These are phyloP conservation scores for Sarcodon sp. DNA, from an alignment of 768 basidiomycete genomes.

Conservation along the genomic window DNA sequence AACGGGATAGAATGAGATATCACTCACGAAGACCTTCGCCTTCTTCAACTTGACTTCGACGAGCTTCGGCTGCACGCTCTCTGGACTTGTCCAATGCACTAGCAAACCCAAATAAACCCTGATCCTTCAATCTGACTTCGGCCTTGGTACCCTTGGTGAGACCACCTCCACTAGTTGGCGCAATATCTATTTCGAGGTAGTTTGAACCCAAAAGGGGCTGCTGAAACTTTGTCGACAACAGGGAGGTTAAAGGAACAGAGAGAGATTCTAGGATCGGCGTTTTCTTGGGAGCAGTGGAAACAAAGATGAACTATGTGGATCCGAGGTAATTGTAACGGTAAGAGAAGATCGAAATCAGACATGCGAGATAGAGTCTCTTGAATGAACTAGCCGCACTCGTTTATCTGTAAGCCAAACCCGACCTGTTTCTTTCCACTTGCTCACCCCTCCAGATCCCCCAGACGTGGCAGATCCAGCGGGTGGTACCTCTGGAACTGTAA, in stretches of 20 bases:
- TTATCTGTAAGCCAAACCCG: constrained; percentile 57
- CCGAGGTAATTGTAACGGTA: neutral
- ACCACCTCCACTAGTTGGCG: constrained; percentile 55
- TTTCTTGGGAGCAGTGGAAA: constrained; percentile 4
- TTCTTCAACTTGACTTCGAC: constrained; percentile 47
- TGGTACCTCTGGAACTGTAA: constrained; percentile 43
- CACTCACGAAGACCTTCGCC: constrained; percentile 51
- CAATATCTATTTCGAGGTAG: constrained; percentile 52
- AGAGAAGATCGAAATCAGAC: neutral
- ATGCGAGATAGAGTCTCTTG: constrained; percentile 1
- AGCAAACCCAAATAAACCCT: constrained; percentile 63
- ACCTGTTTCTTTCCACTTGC: constrained; percentile 47
- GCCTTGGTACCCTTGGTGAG: constrained; percentile 48
- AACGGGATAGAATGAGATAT: neutral
- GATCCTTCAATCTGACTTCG: constrained; percentile 57
- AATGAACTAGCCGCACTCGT: constrained; percentile 33
- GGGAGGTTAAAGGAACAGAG: constrained; percentile 45
- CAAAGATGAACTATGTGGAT: constrained; percentile 47
- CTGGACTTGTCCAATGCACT: constrained; percentile 64
- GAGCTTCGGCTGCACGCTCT: constrained; percentile 53
- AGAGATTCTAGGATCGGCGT: constrained; percentile 25
- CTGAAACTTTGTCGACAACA: constrained; percentile 60
- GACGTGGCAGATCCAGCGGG: constrained; percentile 28
- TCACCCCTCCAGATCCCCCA: constrained; percentile 40
- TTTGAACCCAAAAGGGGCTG: constrained; percentile 67